phyloP scores from a whole-genome alignment of 257 asterid species.

The Sherardia arvensis region DNA sequence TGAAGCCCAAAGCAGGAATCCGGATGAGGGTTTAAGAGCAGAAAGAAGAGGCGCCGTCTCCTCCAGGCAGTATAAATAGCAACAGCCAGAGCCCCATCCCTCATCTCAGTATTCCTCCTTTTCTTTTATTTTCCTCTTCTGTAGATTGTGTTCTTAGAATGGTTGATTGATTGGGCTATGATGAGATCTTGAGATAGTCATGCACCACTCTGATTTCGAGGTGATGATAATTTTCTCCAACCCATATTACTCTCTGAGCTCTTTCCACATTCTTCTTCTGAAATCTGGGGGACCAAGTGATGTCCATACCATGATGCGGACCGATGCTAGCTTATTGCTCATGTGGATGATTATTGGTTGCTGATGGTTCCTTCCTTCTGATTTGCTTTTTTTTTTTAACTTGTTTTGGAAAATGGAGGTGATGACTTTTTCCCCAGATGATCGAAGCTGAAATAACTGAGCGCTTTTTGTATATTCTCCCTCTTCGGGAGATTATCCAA shows the following conservation, averaged over 20 bases:
- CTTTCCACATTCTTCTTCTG: not conserved
- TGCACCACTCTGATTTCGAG: conserved; percentile 36
- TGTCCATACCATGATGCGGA: conserved; percentile 38
- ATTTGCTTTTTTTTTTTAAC: not conserved
- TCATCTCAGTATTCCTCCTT: too few species aligned
- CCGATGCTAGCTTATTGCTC: conserved; percentile 25
- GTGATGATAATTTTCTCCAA: conserved; percentile 27
- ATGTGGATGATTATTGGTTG: conserved; percentile 24
- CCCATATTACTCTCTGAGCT: conserved; percentile 29
- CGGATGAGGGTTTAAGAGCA: too few species aligned
- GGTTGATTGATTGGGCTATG: too few species aligned
- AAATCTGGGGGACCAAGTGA: conserved; percentile 23
- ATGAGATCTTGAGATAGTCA: conserved; percentile 27
- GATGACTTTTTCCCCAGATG: not conserved
- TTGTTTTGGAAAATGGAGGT: not conserved
- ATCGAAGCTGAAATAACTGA: not conserved
- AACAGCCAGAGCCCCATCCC: too few species aligned
- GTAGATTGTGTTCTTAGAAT: too few species aligned
- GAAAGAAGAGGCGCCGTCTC: too few species aligned
- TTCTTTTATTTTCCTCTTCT: too few species aligned
- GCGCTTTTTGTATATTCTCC: not conserved
- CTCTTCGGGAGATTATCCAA: not conserved
- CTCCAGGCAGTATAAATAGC: too few species aligned
- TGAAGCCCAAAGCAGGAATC: too few species aligned
- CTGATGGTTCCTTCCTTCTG: conserved; percentile 27